Evolutionary conservation across 2,329 filamentous ascomycete genomes (phyloP).

Genomic region (Geosmithia putterillii): DNA sequence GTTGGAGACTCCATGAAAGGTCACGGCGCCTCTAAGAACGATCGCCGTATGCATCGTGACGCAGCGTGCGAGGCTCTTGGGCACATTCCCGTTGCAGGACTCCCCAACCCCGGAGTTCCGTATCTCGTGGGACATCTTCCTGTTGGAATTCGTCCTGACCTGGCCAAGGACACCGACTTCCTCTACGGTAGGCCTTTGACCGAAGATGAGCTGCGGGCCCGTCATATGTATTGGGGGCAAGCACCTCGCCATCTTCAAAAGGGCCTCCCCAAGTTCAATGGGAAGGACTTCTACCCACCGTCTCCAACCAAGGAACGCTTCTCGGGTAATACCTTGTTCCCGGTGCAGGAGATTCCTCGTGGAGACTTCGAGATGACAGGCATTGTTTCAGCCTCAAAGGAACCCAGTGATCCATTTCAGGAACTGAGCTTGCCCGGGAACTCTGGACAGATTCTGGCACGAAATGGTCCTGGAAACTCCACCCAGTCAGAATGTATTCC

Average conservation of each 20-base stretch:
- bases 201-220: constrained; percentile 44
- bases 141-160: constrained; percentile 25
- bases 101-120: constrained; percentile 16
- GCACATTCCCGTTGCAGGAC: not conserved
- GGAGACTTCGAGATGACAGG: not conserved
- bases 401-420: constrained; percentile 9
- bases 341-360: not conserved
- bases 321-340: not conserved
- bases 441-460: constrained; percentile 6
- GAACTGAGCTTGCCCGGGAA: constrained; percentile 5
- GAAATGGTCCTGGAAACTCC: constrained; percentile 11
- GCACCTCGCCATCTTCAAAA: constrained; percentile 34
- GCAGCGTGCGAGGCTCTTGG: not conserved
- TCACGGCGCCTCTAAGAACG: not conserved
- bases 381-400: not conserved
- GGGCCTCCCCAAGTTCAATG: constrained; percentile 51
- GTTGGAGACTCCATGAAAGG: not conserved
- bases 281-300: constrained; percentile 50
- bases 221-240: constrained; percentile 49
- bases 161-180: constrained; percentile 33
- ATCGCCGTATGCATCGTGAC: constrained; percentile 7
- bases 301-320: constrained; percentile 32
- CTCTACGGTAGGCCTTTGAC: constrained; percentile 44
- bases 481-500: constrained; percentile 20
- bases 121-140: constrained; percentile 45